phyloP scores from a whole-genome alignment of 495 filamentous ascomycete species.

The Neurospora pannonica region DNA sequence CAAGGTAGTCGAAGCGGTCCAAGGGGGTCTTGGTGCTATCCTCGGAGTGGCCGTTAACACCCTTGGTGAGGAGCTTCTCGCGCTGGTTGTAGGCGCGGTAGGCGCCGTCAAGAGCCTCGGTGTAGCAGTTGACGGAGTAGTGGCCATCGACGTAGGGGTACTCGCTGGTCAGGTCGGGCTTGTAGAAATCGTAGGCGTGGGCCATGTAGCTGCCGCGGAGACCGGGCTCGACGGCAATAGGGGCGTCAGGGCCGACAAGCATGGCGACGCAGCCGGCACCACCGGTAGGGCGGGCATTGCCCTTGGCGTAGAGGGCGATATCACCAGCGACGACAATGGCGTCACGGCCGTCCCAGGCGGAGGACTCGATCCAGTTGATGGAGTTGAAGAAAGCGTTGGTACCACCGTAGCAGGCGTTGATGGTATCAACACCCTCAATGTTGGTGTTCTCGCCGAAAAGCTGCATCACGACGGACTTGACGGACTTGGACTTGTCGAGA shows the following conservation, averaged over 20 bases:
- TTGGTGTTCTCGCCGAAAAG: conserved; percentile 82
- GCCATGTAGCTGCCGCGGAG: conserved; percentile 86
- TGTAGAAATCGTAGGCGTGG: conserved; percentile 99
- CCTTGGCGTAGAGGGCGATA: conserved; percentile 97
- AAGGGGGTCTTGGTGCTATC: conserved; percentile 58
- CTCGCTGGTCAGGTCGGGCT: conserved; percentile 95
- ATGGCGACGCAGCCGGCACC: conserved; percentile 92
- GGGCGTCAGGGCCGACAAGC: conserved; percentile 87
- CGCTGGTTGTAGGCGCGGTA: conserved; percentile 92
- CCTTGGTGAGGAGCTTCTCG: conserved; percentile 58
- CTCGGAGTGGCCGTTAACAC: conserved; percentile 32
- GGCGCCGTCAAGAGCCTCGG: conserved; percentile 85
- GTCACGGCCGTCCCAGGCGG: conserved; percentile 92
- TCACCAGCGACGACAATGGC: conserved; percentile 92
- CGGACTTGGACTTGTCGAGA: conserved; percentile 98
- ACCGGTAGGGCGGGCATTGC: conserved; percentile 87
- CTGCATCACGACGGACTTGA: conserved; percentile 99
- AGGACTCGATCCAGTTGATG: conserved; percentile 97
- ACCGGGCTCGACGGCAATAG: conserved; percentile 83
- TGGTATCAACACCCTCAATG: conserved; percentile 89
- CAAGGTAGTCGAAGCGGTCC: conserved; percentile 91
- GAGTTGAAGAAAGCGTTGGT: conserved; percentile 97
- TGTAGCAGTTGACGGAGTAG: conserved; percentile 92
- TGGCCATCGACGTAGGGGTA: conserved; percentile 97
- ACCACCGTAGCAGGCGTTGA: conserved; percentile 98